These are phyloP conservation scores for Saturnispora gosingensis DNA, from an alignment of 805 yeast species.

Conservation along the genomic window DNA sequence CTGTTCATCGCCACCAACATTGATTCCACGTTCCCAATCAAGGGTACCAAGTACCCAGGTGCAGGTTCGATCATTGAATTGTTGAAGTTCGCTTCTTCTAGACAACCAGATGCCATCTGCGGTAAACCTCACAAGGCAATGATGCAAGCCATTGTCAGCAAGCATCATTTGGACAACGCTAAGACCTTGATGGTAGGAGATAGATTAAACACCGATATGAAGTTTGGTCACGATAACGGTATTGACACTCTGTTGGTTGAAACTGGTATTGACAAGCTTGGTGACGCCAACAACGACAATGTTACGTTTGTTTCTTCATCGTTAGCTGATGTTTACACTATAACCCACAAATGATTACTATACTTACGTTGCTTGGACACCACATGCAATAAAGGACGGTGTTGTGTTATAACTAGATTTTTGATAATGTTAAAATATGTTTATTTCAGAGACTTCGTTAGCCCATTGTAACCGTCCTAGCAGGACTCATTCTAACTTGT, in stretches of 20 bases:
- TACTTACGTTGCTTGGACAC: neutral
- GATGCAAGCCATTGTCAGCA: slow-evolving; percentile 81
- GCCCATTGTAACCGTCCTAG: too few relatives aligned
- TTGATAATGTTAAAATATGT: neutral
- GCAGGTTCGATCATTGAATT: slow-evolving; percentile 88
- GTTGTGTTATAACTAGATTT: neutral
- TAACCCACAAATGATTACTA: slow-evolving; percentile 14
- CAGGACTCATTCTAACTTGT: too few relatives aligned
- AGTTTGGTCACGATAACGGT: slow-evolving; percentile 82
- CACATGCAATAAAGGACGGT: too few relatives aligned
- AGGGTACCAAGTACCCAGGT: slow-evolving; percentile 82
- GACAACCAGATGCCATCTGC: slow-evolving; percentile 65
- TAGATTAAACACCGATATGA: slow-evolving; percentile 89
- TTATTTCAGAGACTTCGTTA: neutral
- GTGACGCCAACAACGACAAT: slow-evolving; percentile 31
- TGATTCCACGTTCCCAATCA: slow-evolving; percentile 89
- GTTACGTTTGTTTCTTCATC: slow-evolving; percentile 48
- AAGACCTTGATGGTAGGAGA: slow-evolving; percentile 92
- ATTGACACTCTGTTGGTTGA: slow-evolving; percentile 80
- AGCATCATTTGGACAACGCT: slow-evolving; percentile 43
- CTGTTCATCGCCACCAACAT: slow-evolving; percentile 88
- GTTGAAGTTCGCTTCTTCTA: slow-evolving; percentile 63
- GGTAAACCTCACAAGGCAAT: slow-evolving; percentile 88
- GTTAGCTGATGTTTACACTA: slow-evolving; percentile 69
- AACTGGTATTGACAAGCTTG: slow-evolving; percentile 77